These are phyloP conservation scores for Beauveria caledonica DNA, from an alignment of 2,329 filamentous ascomycete species.

Conservation along the genomic window DNA sequence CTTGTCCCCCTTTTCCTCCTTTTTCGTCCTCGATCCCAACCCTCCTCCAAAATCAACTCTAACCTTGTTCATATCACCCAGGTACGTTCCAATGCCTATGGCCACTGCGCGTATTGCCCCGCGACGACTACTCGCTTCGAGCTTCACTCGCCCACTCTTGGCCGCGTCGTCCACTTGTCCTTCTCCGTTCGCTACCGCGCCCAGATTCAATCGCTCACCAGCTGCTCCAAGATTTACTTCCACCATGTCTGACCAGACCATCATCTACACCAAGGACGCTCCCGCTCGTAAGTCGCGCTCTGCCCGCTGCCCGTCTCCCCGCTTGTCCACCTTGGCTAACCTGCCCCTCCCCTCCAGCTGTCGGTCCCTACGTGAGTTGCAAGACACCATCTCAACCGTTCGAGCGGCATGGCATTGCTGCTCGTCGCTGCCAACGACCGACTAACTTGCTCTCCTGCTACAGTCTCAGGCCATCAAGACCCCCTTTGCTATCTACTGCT, in stretches of 20 bases:
- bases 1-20: not conserved
- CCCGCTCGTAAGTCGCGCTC: conserved; percentile 41
- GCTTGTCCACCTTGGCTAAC: conserved; percentile 10
- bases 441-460: conserved; percentile 15
- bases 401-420: not conserved
- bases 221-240: conserved; percentile 16
- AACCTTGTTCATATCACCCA: conserved; percentile 5
- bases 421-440: not conserved
- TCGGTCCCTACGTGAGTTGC: conserved; percentile 53
- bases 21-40: not conserved
- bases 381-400: not conserved
- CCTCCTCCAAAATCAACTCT: not conserved
- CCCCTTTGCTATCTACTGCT: conserved; percentile 57
- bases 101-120: conserved; percentile 14
- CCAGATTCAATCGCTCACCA: conserved; percentile 6
- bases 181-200: not conserved
- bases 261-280: conserved; percentile 51
- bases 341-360: conserved; percentile 33
- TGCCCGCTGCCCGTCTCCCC: not conserved
- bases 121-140: conserved; percentile 5
- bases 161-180: not conserved
- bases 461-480: conserved; percentile 62
- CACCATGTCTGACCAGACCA: conserved; percentile 39
- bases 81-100: conserved; percentile 23
- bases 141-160: not conserved